A percentile compares a stretch with the other conserved stretches of the same genome.
phyloP scores from a whole-genome alignment of 257 asterid genomes.

The Nyctanthes arbortristis region DNA sequence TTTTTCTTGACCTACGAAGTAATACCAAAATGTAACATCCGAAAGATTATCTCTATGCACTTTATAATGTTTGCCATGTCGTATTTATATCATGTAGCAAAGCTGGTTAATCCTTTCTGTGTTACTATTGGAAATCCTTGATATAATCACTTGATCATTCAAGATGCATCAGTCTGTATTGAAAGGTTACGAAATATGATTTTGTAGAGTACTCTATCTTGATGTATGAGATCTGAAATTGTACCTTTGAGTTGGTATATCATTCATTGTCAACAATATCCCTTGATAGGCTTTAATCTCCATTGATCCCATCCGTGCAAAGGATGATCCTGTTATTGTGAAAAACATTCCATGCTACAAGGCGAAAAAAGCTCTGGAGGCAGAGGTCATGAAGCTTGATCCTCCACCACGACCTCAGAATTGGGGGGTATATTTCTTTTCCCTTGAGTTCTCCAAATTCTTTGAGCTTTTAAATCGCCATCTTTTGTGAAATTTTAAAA shows the following conservation, averaged over 20 bases:
- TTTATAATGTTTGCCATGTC: too few relatives aligned
- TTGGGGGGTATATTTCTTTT: slow-evolving; percentile 73
- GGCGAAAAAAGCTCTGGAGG: slow-evolving; percentile 79
- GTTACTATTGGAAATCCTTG: too few relatives aligned
- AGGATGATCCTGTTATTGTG: slow-evolving; percentile 82
- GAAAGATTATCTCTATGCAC: too few relatives aligned
- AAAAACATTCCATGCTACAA: slow-evolving; percentile 73
- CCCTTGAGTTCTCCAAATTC: slow-evolving; percentile 11
- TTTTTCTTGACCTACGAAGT: too few relatives aligned
- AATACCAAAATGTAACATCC: too few relatives aligned
- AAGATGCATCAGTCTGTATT: too few relatives aligned
- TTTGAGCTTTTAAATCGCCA: background rate
- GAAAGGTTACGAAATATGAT: too few relatives aligned
- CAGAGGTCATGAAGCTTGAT: slow-evolving; percentile 85
- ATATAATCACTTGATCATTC: too few relatives aligned
- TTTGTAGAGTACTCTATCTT: too few relatives aligned
- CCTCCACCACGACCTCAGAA: slow-evolving; percentile 83
- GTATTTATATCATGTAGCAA: too few relatives aligned
- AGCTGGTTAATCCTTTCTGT: too few relatives aligned
- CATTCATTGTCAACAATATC: slow-evolving; percentile 18
- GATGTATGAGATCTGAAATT: background rate
- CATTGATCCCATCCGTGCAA: slow-evolving; percentile 85
- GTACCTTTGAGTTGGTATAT: background rate
- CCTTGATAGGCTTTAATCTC: slow-evolving; percentile 80
- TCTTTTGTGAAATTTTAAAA: background rate